Conservation (phyloP, 306 rosid genomes). For the Prunus dulcis region DNA sequence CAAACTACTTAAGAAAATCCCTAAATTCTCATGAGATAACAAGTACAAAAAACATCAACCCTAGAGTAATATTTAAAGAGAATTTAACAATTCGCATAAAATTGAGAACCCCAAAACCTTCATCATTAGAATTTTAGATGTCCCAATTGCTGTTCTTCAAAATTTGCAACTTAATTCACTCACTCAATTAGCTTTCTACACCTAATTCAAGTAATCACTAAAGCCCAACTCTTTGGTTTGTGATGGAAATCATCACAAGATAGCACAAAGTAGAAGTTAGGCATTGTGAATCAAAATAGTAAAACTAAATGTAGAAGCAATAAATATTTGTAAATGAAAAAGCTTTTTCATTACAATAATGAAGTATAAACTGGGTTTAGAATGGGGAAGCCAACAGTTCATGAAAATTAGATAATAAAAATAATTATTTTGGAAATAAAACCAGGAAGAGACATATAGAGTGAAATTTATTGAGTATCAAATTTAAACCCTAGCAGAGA, state of each 20-base stretch:
- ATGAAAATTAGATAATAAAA: background rate
- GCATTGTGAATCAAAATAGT: background rate
- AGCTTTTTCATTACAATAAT: background rate
- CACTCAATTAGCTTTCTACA: background rate
- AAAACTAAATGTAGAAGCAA: background rate
- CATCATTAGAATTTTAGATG: background rate
- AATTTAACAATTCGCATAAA: background rate
- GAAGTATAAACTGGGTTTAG: background rate
- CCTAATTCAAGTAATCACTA: background rate
- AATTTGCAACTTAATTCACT: background rate
- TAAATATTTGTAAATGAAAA: background rate
- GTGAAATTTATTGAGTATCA: background rate
- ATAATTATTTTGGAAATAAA: background rate
- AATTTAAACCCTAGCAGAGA: background rate
- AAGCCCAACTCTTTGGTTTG: background rate
- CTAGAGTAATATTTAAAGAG: background rate
- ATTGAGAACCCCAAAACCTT: constrained; percentile 1
- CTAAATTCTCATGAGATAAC: background rate
- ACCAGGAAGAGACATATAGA: background rate
- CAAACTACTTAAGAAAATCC: background rate
- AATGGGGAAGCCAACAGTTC: background rate
- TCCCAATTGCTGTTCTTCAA: background rate
- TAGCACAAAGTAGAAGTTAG: background rate
- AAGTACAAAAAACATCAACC: too few relatives aligned
- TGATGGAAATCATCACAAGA: background rate